Evolutionary conservation across 371 early-diverging fungal species (phyloP), one percentile per base, ranked within the genome.

Genomic region (Rhizopus stolonifer): DNA sequence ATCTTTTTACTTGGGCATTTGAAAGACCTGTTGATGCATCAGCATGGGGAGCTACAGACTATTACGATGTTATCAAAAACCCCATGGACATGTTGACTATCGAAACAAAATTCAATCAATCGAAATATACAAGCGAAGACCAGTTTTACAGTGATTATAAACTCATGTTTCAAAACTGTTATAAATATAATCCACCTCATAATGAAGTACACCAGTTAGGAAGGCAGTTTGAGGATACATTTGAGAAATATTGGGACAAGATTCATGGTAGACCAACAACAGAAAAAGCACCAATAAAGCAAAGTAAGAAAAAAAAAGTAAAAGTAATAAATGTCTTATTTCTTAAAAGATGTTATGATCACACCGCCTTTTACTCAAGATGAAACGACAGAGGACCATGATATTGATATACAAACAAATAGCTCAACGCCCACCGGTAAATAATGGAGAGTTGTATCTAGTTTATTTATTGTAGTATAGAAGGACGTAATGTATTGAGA

Each of bases 51-150:
- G 93, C 96, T 13, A 92, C 94, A 4, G 85, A 85, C 47, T 99
- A 99, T 69, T 81, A 80, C 31, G 82, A 86, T 1, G 81, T 98
- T 36, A 87, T 99, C 61, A 94, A 90, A 60, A 51, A 86, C 23
- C 99, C 99, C 7, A 99, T 99, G 99, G 99, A 99, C 58, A 58
- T 98, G 47, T 75, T 83, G 14, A 99, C 99, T 0, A 85, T 98
- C 31, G 84, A 84, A 52, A 70, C 66, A 44, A 93, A 90, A 45
- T 64, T 98, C 2, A 89, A 91, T 6, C 49, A 53, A 0, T 52
- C 54, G 33, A 33, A 64, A 51, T 89, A 89, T 50, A 15, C 56
- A 0, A 49, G 43, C 11, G 63, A 76, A 40, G 67, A 71, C 1
- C 73, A 73, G 15, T 80, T 88, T 51, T 71, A 68, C n/a, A 72